Conservation (phyloP, 225 moss, liverwort and hornwort species). For the Marchantia polymorpha region DNA sequence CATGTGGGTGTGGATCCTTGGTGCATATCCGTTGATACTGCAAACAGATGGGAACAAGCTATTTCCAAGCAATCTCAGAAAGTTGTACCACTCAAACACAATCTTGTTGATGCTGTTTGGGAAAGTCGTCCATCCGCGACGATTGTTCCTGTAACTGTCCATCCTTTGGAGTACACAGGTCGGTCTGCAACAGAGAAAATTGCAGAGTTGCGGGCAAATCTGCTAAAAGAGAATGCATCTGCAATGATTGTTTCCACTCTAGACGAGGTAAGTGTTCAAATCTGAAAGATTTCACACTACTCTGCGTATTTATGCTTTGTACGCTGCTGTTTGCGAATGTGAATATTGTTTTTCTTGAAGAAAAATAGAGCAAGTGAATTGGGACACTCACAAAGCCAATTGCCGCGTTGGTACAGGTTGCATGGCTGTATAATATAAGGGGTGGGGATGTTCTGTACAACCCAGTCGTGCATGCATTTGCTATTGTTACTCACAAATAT, state of each 20-base stretch:
- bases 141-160: conserved; percentile 58
- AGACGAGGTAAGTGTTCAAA: conserved; percentile 50
- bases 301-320: not conserved
- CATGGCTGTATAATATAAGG: conserved; percentile 81
- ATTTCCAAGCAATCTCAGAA: conserved; percentile 59
- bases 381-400: not conserved
- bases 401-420: conserved; percentile 45
- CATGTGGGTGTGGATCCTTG: conserved; percentile 64
- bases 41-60: conserved; percentile 73
- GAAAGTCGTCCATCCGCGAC: conserved; percentile 54
- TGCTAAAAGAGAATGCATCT: conserved; percentile 60
- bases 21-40: conserved; percentile 80
- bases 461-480: conserved; percentile 79
- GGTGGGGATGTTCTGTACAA: conserved; percentile 79
- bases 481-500: conserved; percentile 57
- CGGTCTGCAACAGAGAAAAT: conserved; percentile 70
- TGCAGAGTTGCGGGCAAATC: conserved; percentile 60
- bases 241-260: conserved; percentile 72
- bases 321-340: not conserved
- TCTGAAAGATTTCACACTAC: not conserved
- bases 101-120: conserved; percentile 73
- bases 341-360: not conserved
- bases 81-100: conserved; percentile 52
- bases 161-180: conserved; percentile 65
- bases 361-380: not conserved